phyloP scores from a whole-genome alignment of 2,329 filamentous ascomycete species.

The Knufia petricola region DNA sequence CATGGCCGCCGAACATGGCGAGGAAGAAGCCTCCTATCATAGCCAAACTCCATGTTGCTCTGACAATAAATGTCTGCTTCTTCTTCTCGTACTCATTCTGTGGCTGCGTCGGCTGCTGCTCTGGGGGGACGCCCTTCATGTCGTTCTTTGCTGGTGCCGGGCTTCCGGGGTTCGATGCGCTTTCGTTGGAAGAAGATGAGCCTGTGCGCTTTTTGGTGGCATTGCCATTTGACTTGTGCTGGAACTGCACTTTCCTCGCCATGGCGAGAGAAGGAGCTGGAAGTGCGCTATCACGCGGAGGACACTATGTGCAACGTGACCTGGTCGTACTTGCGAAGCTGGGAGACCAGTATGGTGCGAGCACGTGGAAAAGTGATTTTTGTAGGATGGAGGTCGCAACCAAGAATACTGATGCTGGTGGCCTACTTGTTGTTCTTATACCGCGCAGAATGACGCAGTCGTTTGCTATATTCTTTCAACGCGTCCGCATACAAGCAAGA shows the following conservation, averaged over 20 bases:
- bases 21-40: slow-evolving; percentile 94
- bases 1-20: slow-evolving; percentile 88
- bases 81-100: slow-evolving; percentile 83
- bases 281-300: background rate
- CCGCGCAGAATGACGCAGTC: background rate
- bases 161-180: slow-evolving; percentile 41
- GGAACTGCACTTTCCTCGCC: slow-evolving; percentile 52
- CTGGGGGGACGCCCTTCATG: slow-evolving; percentile 20
- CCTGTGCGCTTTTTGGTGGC: slow-evolving; percentile 42
- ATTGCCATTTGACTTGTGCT: slow-evolving; percentile 34
- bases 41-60: slow-evolving; percentile 94
- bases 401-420: background rate
- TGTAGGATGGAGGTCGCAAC: background rate
- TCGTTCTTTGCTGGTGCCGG: slow-evolving; percentile 32
- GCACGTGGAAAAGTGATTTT: background rate
- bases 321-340: background rate
- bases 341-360: background rate
- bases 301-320: background rate
- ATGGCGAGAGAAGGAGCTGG: slow-evolving; percentile 25
- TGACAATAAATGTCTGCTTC: slow-evolving; percentile 92
- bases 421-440: background rate
- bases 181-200: slow-evolving; percentile 44
- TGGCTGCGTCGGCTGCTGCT: slow-evolving; percentile 38
- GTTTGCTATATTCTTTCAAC: background rate
- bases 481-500: background rate